Conservation (phyloP, 768 basidiomycete species). For the Omphalotus guepiniiformis region DNA sequence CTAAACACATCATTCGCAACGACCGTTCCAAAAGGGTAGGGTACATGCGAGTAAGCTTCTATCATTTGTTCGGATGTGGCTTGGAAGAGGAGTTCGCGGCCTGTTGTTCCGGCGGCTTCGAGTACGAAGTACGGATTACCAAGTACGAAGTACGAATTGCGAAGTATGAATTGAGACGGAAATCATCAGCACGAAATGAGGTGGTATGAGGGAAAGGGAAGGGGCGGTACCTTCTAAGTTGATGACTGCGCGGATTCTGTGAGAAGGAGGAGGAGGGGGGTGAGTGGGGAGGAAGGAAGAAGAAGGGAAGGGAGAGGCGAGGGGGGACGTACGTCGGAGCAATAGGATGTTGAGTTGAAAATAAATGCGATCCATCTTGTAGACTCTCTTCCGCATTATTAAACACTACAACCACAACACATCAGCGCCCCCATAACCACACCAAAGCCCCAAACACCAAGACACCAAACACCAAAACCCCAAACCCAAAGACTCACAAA, state of each 20-base stretch:
- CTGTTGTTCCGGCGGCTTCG: slow-evolving; percentile 79
- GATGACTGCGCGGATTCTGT: slow-evolving; percentile 76
- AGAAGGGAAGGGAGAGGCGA: neutral
- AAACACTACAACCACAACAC: slow-evolving; percentile 73
- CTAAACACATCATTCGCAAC: slow-evolving; percentile 91
- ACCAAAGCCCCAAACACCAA: too few species aligned
- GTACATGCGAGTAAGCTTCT: slow-evolving; percentile 80
- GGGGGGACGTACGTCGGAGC: slow-evolving; percentile 57
- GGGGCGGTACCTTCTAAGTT: slow-evolving; percentile 75
- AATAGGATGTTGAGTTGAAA: slow-evolving; percentile 82
- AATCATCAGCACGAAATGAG: too few species aligned
- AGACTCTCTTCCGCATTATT: slow-evolving; percentile 90
- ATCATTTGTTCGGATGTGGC: slow-evolving; percentile 96
- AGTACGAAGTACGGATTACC: too few species aligned
- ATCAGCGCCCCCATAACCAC: too few species aligned
- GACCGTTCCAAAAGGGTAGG: slow-evolving; percentile 85
- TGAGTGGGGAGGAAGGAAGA: neutral
- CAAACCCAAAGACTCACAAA: slow-evolving; percentile 74
- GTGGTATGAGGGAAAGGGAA: neutral
- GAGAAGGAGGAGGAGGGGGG: slow-evolving; percentile 1
- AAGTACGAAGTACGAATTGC: too few species aligned
- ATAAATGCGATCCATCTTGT: slow-evolving; percentile 93
- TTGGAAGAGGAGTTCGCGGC: slow-evolving; percentile 91
- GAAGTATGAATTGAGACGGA: too few species aligned
- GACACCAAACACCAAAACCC: too few species aligned